Conservation (phyloP, 768 basidiomycete genomes). For the Termitomyces sp. region DNA sequence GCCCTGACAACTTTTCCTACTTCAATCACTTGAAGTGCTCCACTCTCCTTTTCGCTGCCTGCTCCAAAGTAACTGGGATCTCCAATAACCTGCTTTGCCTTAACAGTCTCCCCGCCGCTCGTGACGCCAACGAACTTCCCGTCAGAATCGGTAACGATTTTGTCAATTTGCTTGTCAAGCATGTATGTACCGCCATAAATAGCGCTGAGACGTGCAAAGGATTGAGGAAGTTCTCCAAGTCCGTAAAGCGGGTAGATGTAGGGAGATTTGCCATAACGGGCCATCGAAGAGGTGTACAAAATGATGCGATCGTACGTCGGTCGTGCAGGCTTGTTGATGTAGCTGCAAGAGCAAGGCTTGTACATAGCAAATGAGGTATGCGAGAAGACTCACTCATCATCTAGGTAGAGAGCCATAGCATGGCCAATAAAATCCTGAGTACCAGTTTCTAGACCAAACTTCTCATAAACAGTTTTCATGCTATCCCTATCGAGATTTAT, state of each 20-base stretch:
- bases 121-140: constrained; percentile 94
- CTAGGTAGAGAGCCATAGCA: constrained; percentile 97
- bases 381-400: constrained; percentile 76
- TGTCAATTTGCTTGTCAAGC: constrained; percentile 93
- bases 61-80: constrained; percentile 97
- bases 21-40: constrained; percentile 85
- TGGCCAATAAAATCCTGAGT: constrained; percentile 99
- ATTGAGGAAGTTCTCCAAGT: constrained; percentile 97
- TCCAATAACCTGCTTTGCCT: constrained; percentile 96
- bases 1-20: constrained; percentile 93
- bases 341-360: constrained; percentile 42
- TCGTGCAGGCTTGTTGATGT: constrained; percentile 88
- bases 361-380: not conserved
- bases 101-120: constrained; percentile 85
- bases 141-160: constrained; percentile 78
- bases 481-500: constrained; percentile 83
- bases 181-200: constrained; percentile 99
- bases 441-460: constrained; percentile 94
- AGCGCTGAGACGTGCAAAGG: constrained; percentile 95
- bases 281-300: constrained; percentile 97
- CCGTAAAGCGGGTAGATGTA: constrained; percentile 99
- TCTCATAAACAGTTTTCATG: constrained; percentile 94
- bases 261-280: constrained; percentile 97
- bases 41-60: constrained; percentile 54
- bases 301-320: constrained; percentile 91